Evolutionary conservation across 805 yeast genomes (phyloP).

Genomic region (Hanseniaspora jakobsenii): DNA sequence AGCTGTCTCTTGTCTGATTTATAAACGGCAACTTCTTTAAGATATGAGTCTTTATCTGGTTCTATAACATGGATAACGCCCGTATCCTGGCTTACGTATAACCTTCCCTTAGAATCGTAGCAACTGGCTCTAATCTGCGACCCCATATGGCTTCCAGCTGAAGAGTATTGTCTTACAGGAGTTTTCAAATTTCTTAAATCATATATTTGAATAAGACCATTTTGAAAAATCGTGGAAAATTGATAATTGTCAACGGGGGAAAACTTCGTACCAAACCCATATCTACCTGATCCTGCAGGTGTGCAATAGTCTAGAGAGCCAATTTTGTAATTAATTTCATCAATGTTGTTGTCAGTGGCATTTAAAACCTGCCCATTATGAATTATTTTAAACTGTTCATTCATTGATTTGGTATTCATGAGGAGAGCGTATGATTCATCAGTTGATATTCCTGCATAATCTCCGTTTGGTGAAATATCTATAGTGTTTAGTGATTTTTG

Average conservation of each 20-base stretch:
- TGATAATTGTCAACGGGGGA: conserved; percentile 34
- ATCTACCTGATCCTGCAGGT: not conserved
- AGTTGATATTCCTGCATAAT: conserved; percentile 1
- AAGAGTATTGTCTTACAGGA: conserved; percentile 44
- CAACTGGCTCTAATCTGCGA: conserved; percentile 57
- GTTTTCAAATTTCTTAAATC: conserved; percentile 52
- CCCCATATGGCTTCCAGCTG: conserved; percentile 44
- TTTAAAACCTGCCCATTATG: not conserved
- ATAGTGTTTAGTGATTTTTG: conserved; percentile 1
- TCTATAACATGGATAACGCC: conserved; percentile 4
- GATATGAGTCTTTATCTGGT: not conserved
- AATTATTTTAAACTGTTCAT: not conserved
- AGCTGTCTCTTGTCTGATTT: no score
- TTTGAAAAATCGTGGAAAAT: conserved; percentile 75
- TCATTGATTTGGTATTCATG: not conserved
- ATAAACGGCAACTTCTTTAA: conserved; percentile 30
- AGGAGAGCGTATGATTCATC: not conserved
- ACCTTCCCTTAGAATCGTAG: not conserved
- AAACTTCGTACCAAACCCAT: conserved; percentile 2
- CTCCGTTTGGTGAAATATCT: not conserved
- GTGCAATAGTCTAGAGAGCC: not conserved
- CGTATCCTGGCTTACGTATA: not conserved
- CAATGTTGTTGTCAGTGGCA: not conserved
- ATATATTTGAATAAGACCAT: conserved; percentile 65
- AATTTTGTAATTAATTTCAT: not conserved